phyloP scores from a whole-genome alignment of 2,329 filamentous ascomycete genomes.

The Sordariomycetes sp. region DNA sequence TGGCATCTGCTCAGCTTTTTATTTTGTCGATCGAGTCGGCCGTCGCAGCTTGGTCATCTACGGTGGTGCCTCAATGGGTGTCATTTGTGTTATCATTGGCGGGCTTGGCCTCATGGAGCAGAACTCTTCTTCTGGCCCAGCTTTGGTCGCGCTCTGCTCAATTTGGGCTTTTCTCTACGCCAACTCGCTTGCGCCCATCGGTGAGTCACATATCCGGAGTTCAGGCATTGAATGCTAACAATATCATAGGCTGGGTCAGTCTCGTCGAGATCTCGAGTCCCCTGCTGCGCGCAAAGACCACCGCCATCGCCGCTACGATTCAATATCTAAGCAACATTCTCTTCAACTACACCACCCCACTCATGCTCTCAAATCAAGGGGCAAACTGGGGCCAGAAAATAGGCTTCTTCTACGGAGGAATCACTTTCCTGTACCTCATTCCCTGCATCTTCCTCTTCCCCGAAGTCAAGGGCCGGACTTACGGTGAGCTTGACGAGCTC shows the following conservation, averaged over 20 bases:
- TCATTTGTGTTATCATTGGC: constrained; percentile 22
- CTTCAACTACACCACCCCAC: constrained; percentile 11
- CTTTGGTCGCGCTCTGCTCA: constrained; percentile 29
- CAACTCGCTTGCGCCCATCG: constrained; percentile 62
- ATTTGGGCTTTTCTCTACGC: constrained; percentile 28
- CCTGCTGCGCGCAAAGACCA: constrained; percentile 34
- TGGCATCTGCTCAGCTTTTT: constrained; percentile 25
- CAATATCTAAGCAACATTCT: constrained; percentile 9
- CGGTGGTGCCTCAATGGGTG: constrained; percentile 27
- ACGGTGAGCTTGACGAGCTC: constrained; percentile 15
- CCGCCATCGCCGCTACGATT: constrained; percentile 31
- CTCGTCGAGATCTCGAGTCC: constrained; percentile 42
- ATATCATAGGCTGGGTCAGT: no score
- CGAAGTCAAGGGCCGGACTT: constrained; percentile 15
- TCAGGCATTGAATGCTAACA: no score
- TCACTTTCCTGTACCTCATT: constrained; percentile 26
- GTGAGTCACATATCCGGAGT: no score
- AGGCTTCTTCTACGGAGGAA: constrained; percentile 8
- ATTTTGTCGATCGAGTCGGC: constrained; percentile 27
- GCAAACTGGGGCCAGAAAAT: constrained; percentile 12
- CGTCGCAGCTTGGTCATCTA: constrained; percentile 24
- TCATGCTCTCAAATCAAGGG: constrained; percentile 11
- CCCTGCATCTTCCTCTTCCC: constrained; percentile 47
- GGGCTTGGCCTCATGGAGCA: constrained; percentile 17
- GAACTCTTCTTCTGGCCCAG: constrained; percentile 24